phyloP scores from a whole-genome alignment of 345 rosid species.

The Linum usitatissimum region DNA sequence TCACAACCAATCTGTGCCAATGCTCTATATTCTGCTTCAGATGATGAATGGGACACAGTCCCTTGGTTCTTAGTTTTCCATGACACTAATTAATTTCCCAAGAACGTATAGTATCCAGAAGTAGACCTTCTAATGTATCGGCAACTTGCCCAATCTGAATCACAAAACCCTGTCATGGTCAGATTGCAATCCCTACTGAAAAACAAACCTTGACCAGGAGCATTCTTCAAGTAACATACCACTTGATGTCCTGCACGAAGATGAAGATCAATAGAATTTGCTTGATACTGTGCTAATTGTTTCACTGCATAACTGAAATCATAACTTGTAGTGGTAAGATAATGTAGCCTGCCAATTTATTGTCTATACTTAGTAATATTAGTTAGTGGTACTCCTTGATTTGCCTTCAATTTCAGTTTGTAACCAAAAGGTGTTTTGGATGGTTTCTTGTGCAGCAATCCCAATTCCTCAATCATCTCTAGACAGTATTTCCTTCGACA shows the following conservation, averaged over 20 bases:
- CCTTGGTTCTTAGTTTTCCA: neutral
- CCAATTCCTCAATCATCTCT: neutral
- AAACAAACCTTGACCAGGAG: neutral
- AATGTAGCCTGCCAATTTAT: neutral
- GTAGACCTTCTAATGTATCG: neutral
- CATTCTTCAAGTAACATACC: neutral
- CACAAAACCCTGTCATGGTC: neutral
- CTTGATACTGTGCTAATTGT: neutral
- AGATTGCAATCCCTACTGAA: neutral
- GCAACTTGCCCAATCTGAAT: neutral
- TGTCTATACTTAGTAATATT: no score
- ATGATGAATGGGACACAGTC: neutral
- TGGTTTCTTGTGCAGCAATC: neutral
- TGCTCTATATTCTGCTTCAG: no score
- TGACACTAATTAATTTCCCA: neutral
- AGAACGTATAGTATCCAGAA: neutral
- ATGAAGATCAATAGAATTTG: neutral
- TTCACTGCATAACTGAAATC: neutral
- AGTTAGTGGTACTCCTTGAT: neutral
- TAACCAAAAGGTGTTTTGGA: neutral
- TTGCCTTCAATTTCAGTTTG: neutral
- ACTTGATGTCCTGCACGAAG: neutral
- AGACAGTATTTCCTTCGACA: neutral
- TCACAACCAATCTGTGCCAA: neutral
- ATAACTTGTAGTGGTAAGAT: neutral